Conservation (phyloP, 75 land plant species). For the Pseudotsuga menziesii region DNA sequence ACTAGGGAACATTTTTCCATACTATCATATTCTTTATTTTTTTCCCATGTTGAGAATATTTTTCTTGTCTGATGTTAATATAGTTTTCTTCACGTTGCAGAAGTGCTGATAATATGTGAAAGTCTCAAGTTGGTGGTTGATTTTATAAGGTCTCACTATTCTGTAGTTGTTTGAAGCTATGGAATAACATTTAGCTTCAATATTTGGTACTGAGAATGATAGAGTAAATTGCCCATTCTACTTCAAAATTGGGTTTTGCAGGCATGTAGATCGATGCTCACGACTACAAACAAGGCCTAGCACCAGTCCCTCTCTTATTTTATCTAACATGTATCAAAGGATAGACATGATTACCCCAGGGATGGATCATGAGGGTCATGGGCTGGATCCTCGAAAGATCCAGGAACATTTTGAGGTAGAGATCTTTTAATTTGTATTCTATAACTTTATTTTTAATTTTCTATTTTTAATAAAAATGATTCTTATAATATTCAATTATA, state of each 20-base stretch:
- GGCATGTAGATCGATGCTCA: conserved; percentile 81
- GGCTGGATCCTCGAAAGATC: conserved; percentile 69
- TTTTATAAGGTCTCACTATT: too few relatives aligned
- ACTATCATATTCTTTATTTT: too few relatives aligned
- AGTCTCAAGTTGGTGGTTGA: too few relatives aligned
- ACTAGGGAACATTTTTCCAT: too few relatives aligned
- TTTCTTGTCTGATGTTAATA: too few relatives aligned
- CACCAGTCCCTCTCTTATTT: conserved; percentile 64
- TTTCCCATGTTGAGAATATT: too few relatives aligned
- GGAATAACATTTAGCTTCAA: conserved; percentile 80
- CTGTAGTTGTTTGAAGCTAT: not conserved
- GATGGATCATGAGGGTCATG: conserved; percentile 56
- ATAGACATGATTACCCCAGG: conserved; percentile 83
- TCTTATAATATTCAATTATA: too few relatives aligned
- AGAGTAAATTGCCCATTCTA: conserved; percentile 87
- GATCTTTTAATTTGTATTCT: too few relatives aligned
- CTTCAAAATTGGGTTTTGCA: conserved; percentile 83
- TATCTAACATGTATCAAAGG: conserved; percentile 79
- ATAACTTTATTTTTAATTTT: too few relatives aligned
- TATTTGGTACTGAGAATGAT: conserved; percentile 80
- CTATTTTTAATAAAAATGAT: too few relatives aligned
- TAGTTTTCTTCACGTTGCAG: too few relatives aligned
- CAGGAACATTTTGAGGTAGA: conserved; percentile 74
- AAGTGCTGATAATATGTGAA: too few relatives aligned
- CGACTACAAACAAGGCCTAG: conserved; percentile 74